A percentile compares a stretch with the other conserved stretches of the same genome.
These are phyloP conservation scores for Haberlea rhodopensis DNA, from an alignment of 257 asterid species.

Conservation along the genomic window DNA sequence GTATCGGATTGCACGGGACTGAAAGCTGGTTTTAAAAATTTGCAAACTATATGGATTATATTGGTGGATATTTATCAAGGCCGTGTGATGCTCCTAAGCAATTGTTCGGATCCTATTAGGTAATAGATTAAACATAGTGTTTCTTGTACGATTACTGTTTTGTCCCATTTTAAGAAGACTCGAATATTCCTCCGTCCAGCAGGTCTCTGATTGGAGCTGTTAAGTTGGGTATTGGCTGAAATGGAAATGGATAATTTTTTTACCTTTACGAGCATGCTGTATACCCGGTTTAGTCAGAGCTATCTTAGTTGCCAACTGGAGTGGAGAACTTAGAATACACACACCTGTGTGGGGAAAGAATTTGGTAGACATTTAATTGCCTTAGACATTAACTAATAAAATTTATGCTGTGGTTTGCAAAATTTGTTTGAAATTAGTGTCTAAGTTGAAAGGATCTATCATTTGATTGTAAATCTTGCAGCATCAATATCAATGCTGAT, in stretches of 20 bases:
- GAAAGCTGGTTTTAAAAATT: too few species aligned
- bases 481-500: neutral
- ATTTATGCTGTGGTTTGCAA: neutral
- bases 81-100: too few species aligned
- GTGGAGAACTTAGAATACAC: neutral
- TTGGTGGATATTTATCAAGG: neutral
- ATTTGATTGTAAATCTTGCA: conserved; percentile 9
- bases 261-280: neutral
- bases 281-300: neutral
- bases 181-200: too few species aligned
- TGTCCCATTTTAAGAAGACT: too few species aligned
- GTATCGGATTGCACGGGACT: neutral
- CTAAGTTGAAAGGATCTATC: neutral
- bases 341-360: neutral
- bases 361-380: neutral
- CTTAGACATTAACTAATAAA: too few species aligned
- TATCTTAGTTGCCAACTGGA: neutral
- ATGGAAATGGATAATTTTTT: neutral
- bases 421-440: neutral
- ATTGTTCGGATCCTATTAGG: too few species aligned
- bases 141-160: too few species aligned
- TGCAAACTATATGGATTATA: neutral
- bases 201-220: too few species aligned
- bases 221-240: neutral
- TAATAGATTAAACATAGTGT: too few species aligned